A percentile compares a stretch with the other conserved stretches of the same genome.
Evolutionary conservation across 306 rosid genomes (phyloP).

Genomic region (Phaseolus lunatus): DNA sequence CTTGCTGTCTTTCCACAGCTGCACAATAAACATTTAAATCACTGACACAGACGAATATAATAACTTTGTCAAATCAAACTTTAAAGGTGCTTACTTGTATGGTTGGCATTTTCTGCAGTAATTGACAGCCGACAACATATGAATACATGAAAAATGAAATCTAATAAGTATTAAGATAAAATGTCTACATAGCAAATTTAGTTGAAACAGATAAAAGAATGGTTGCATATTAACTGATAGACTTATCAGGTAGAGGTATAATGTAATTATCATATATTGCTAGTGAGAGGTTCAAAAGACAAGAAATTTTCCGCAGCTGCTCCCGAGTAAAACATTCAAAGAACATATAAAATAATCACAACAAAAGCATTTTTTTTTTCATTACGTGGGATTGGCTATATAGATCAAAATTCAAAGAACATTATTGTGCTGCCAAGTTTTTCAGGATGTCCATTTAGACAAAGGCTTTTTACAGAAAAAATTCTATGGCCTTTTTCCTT

Average conservation of each 20-base stretch:
- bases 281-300: constrained; percentile 2
- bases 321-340: constrained; percentile 11
- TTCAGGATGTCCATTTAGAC: neutral
- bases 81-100: constrained; percentile 71
- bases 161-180: constrained; percentile 21
- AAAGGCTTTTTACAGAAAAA: neutral
- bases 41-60: constrained; percentile 10
- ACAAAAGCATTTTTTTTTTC: neutral
- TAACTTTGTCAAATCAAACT: constrained; percentile 29
- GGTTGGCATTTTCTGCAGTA: constrained; percentile 91
- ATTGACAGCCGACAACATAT: constrained; percentile 41
- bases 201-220: constrained; percentile 41
- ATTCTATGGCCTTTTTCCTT: neutral
- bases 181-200: constrained; percentile 22
- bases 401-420: neutral
- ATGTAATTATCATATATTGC: neutral
- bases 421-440: neutral
- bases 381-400: neutral
- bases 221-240: neutral
- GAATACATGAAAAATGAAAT: constrained; percentile 46
- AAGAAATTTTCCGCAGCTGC: neutral
- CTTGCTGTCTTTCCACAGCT: constrained; percentile 84
- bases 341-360: neutral
- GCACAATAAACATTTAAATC: constrained; percentile 42
- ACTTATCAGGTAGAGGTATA: constrained; percentile 1